Conservation (phyloP, 768 basidiomycete genomes). For the Tubosaeta sp. region DNA sequence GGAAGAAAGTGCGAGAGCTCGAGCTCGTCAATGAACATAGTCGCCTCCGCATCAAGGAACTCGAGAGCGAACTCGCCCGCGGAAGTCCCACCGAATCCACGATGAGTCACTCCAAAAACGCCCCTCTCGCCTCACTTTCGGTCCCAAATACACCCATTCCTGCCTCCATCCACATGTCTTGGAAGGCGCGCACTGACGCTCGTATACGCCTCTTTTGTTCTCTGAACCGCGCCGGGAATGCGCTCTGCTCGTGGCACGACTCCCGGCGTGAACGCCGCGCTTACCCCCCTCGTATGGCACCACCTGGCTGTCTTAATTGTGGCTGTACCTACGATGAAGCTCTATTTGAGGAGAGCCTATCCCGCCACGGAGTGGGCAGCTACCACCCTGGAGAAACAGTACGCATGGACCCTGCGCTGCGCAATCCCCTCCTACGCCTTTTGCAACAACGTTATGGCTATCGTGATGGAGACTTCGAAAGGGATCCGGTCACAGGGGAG, state of each 20-base stretch:
- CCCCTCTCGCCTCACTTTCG: constrained; percentile 13
- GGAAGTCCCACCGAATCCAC: constrained; percentile 25
- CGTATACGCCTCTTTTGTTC: constrained; percentile 72
- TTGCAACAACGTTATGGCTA: constrained; percentile 72
- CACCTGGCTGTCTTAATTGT: constrained; percentile 74
- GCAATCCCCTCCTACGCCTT: constrained; percentile 73
- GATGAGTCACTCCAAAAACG: constrained; percentile 14
- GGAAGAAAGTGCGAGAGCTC: constrained; percentile 56
- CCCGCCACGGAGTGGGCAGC: constrained; percentile 75
- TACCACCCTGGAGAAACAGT: constrained; percentile 82
- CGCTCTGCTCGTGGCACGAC: constrained; percentile 88
- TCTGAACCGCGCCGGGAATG: constrained; percentile 82
- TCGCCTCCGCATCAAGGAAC: constrained; percentile 42
- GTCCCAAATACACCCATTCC: constrained; percentile 34
- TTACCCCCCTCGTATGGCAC: constrained; percentile 77
- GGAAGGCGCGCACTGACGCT: constrained; percentile 71
- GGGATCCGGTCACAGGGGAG: constrained; percentile 54
- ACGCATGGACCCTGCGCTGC: constrained; percentile 83
- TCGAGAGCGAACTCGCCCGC: constrained; percentile 43
- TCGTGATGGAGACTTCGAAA: constrained; percentile 83
- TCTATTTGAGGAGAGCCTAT: constrained; percentile 79
- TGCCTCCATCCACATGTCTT: constrained; percentile 47
- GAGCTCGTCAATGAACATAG: constrained; percentile 55
- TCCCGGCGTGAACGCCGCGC: constrained; percentile 77
- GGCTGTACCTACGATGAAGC: constrained; percentile 83